Conservation (phyloP, 2,329 filamentous ascomycete genomes). For the Aspergillus piperis region DNA sequence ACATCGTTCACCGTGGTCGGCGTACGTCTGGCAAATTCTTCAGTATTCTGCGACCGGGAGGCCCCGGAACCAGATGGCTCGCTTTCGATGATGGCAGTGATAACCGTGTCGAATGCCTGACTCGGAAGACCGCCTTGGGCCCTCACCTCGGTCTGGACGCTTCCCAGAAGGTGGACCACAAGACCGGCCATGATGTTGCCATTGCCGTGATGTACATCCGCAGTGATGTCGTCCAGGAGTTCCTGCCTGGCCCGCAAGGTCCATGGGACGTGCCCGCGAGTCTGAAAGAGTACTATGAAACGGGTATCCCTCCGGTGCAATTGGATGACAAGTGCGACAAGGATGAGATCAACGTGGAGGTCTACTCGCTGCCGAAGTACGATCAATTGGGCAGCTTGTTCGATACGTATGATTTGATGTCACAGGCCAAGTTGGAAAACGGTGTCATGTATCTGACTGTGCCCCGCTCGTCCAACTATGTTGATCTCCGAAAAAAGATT, state of each 20-base stretch:
- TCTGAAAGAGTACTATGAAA: constrained; percentile 43
- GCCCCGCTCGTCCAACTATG: constrained; percentile 35
- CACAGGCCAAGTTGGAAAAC: constrained; percentile 36
- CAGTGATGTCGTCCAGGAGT: constrained; percentile 47
- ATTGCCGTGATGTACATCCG: constrained; percentile 61
- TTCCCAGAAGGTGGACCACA: constrained; percentile 45
- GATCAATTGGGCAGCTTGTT: constrained; percentile 41
- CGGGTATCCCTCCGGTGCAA: constrained; percentile 24
- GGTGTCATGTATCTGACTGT: constrained; percentile 39
- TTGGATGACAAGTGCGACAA: constrained; percentile 14
- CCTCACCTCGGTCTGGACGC: constrained; percentile 51
- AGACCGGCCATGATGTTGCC: constrained; percentile 51
- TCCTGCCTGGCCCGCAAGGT: constrained; percentile 45
- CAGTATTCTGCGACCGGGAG: constrained; percentile 60
- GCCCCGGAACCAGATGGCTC: constrained; percentile 60
- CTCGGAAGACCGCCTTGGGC: constrained; percentile 56
- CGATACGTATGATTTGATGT: constrained; percentile 48
- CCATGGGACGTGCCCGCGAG: constrained; percentile 51
- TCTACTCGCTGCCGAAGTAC: constrained; percentile 41
- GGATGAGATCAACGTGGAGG: constrained; percentile 40
- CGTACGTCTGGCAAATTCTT: constrained; percentile 62
- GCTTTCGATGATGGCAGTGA: constrained; percentile 59
- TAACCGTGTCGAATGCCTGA: constrained; percentile 59
- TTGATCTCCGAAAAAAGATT: constrained; percentile 42
- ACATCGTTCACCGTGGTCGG: constrained; percentile 61